phyloP scores from a whole-genome alignment of 2,329 filamentous ascomycete genomes.

The Colletotrichum godetiae region DNA sequence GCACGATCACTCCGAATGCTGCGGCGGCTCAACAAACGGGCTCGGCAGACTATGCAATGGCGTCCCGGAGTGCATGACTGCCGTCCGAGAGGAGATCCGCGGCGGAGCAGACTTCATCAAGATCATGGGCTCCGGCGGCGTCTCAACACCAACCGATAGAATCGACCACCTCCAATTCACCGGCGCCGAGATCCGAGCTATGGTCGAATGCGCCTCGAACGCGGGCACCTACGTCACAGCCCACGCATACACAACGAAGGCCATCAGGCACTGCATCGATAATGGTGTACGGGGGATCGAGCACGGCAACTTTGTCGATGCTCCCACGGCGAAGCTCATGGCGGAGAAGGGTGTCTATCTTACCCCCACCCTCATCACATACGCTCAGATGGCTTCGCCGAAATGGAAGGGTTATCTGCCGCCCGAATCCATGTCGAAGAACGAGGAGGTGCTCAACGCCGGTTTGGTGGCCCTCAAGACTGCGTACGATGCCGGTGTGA shows the following conservation, averaged over 20 bases:
- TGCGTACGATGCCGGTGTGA: conserved; percentile 63
- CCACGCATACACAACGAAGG: conserved; percentile 66
- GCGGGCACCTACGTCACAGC: conserved; percentile 65
- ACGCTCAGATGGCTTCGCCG: conserved; percentile 58
- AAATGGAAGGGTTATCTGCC: conserved; percentile 58
- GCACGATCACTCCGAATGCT: conserved; percentile 54
- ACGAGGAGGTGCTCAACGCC: conserved; percentile 57
- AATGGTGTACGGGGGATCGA: conserved; percentile 66
- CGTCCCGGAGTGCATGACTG: conserved; percentile 64
- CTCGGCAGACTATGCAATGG: conserved; percentile 63
- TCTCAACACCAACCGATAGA: conserved; percentile 65
- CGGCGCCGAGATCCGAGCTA: conserved; percentile 64
- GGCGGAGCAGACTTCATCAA: conserved; percentile 71
- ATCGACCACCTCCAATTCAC: conserved; percentile 68
- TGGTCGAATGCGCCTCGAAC: conserved; percentile 60
- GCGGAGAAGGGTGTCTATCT: conserved; percentile 59
- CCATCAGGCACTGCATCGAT: conserved; percentile 65
- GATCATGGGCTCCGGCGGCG: conserved; percentile 69
- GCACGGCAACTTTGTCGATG: conserved; percentile 57
- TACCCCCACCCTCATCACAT: conserved; percentile 66
- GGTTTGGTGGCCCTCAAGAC: conserved; percentile 60
- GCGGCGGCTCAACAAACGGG: conserved; percentile 57
- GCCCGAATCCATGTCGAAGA: conserved; percentile 58
- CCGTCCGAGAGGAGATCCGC: conserved; percentile 64
- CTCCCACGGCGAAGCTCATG: conserved; percentile 61